Evolutionary conservation across 805 yeast species (phyloP), one percentile per base, ranked within the genome.

Genomic region (Teunomyces stri): DNA sequence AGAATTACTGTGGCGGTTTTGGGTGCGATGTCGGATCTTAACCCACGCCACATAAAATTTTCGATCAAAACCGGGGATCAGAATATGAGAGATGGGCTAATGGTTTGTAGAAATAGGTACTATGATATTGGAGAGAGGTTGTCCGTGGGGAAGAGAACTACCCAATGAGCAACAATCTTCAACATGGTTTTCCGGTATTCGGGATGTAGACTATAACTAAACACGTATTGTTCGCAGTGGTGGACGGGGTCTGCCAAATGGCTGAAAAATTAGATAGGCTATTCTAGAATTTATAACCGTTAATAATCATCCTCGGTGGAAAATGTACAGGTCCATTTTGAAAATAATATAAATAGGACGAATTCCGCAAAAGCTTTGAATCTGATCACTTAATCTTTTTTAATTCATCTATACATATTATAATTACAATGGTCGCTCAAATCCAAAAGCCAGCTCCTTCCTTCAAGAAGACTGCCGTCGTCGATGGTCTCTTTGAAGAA

Each of bases 381-480:
- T n/a, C n/a, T n/a, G n/a, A n/a, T n/a, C n/a, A 4, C 7, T n/a
- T n/a, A 10, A 34, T 20, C 30, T 33, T 21, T 28, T 16, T 11
- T 9, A 12, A 13, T 31, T 33, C 22, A 15, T 16, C 15, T 13
- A 40, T 22, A 25, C 34, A 16, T 40, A 10, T 25, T 28, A 46
- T 27, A 45, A 12, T 41, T 41, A 57, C 46, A 79, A 92, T 91
- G 97, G 90, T 83, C 69, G 90, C 96, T 55, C 75, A 76, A 64
- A 89, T 92, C 66, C 96, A 90, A 79, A 84, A 89, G 72, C 96
- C 92, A 71, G 99, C 99, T 67, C 99, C 99, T 73, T 60, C 82
- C 51, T 94, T 94, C 88, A 87, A 79, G 73, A 94, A 92, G 80
- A 89, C 96, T 61, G 99, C 99, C 69, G 98, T 94, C 66, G 81